Evolutionary conservation across 1,284 basidiomycete genomes (phyloP).

Genomic region (Apiotrichum gracile): DNA sequence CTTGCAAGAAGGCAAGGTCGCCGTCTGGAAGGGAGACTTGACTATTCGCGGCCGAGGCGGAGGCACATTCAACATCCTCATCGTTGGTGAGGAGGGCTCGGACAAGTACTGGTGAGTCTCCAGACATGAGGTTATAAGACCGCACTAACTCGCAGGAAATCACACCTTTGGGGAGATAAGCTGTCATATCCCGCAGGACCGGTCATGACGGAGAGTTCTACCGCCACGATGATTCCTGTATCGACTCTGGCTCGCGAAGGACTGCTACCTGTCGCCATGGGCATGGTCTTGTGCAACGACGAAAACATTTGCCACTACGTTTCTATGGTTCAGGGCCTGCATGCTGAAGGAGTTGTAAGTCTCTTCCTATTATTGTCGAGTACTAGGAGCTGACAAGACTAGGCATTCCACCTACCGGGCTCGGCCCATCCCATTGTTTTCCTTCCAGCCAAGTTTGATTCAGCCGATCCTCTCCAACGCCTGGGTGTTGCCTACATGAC

Average conservation of each 20-base stretch:
- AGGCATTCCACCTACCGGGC: conserved; percentile 40
- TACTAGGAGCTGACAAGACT: background rate
- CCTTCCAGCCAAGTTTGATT: conserved; percentile 43
- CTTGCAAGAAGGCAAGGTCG: conserved; percentile 39
- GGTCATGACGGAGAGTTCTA: conserved; percentile 20
- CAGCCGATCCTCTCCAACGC: conserved; percentile 35
- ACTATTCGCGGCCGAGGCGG: conserved; percentile 34
- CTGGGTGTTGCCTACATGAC: conserved; percentile 44
- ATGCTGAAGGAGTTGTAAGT: conserved; percentile 43
- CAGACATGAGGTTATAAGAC: background rate
- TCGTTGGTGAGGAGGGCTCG: conserved; percentile 35
- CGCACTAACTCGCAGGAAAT: conserved; percentile 35
- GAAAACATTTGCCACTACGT: conserved; percentile 31
- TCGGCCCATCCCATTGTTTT: conserved; percentile 36
- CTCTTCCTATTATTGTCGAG: background rate
- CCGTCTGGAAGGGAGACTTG: conserved; percentile 42
- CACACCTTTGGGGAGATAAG: conserved; percentile 28
- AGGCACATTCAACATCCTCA: conserved; percentile 37
- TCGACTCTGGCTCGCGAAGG: conserved; percentile 41
- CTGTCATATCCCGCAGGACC: conserved; percentile 27
- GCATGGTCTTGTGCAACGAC: conserved; percentile 45
- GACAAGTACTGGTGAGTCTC: conserved; percentile 37
- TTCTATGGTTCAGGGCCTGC: conserved; percentile 39
- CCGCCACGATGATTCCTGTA: conserved; percentile 42
- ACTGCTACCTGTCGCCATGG: conserved; percentile 38